phyloP scores from a whole-genome alignment of 371 early-diverging fungal species.

The Phascolomyces articulosus region DNA sequence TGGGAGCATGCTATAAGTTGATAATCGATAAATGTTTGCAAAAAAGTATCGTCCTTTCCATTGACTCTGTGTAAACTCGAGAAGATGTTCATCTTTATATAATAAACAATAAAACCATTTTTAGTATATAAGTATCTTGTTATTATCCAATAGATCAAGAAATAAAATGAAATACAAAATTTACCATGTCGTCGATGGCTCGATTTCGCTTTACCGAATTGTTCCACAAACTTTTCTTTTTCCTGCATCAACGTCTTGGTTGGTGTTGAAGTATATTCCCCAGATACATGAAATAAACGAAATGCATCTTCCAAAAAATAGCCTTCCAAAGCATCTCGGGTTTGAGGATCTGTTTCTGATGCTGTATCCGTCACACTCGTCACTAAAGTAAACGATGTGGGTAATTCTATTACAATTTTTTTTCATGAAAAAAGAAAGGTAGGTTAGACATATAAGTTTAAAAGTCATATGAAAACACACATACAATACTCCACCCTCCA shows the following conservation, averaged over 20 bases:
- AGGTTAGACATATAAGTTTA: no score
- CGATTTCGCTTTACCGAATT: constrained; percentile 19
- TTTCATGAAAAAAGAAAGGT: no score
- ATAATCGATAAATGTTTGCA: constrained; percentile 15
- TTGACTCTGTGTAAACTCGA: constrained; percentile 3
- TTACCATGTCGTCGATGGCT: constrained; percentile 11
- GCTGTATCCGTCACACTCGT: constrained; percentile 1
- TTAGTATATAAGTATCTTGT: no score
- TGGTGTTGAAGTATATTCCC: not conserved
- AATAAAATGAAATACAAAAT: no score
- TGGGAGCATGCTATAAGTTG: constrained; percentile 9
- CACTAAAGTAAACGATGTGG: constrained; percentile 17
- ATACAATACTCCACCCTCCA: no score
- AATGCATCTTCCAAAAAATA: constrained; percentile 17
- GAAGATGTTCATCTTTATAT: constrained; percentile 5
- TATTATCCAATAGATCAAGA: no score
- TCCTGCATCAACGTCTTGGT: constrained; percentile 10
- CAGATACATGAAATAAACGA: constrained; percentile 2
- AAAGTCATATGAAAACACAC: no score
- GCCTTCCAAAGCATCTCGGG: constrained; percentile 22
- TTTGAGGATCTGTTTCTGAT: constrained; percentile 17
- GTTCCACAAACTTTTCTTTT: constrained; percentile 13
- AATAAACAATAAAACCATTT: not conserved
- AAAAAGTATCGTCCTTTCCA: constrained; percentile 23
- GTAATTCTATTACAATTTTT: constrained; percentile 3